Evolutionary conservation across 2,329 filamentous ascomycete species (phyloP), one percentile per base, ranked within the genome.

Genomic region (Helminthosporium solani): DNA sequence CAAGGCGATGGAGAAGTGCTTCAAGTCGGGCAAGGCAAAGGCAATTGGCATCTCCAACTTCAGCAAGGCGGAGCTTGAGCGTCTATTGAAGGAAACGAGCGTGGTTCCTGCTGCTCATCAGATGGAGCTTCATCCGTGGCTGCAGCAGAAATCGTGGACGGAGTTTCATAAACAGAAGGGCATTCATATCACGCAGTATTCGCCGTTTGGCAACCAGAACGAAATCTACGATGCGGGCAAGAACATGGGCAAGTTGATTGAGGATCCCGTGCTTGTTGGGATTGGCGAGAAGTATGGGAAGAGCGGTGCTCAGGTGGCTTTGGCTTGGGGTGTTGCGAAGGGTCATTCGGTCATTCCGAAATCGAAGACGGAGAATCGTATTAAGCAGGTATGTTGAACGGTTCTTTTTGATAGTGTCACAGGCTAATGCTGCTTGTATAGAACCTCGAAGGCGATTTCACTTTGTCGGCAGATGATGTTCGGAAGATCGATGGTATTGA

Each of bases 291-390:
- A 81, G 59, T 78, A 83, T n/a, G 78, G 82, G 2, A 80, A 86
- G 36, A 82, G 83, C n/a, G 80, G 88, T 6, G 86, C 87, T n/a
- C 89, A 96, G 77, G 79, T 96, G 21, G 79, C 95, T 50, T 78
- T 96, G 57, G 82, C 90, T 60, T 96, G 90, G 90, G 83, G 89
- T 18, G 95, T 90, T 14, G 89, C 95, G 78, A 54, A 60, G 44
- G 64, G 64, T 0, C 57, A 58, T 14, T 65, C 60, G 21, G 64
- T 67, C n/a, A 64, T 67, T 44, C 64, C 66, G 7, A 69, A 68
- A 52, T 57, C 49, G 1, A 66, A 67, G 54, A 68, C 64, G 1
- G 58, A 65, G 46, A 42, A 36, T 14, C 50, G 64, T 9, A 69
- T 69, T 40, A 49, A 51, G 52, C 39, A 46, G 44, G 42, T 40